These are phyloP conservation scores for Fusarium sublunatum DNA, from an alignment of 2,329 filamentous ascomycete genomes.

Conservation along the genomic window DNA sequence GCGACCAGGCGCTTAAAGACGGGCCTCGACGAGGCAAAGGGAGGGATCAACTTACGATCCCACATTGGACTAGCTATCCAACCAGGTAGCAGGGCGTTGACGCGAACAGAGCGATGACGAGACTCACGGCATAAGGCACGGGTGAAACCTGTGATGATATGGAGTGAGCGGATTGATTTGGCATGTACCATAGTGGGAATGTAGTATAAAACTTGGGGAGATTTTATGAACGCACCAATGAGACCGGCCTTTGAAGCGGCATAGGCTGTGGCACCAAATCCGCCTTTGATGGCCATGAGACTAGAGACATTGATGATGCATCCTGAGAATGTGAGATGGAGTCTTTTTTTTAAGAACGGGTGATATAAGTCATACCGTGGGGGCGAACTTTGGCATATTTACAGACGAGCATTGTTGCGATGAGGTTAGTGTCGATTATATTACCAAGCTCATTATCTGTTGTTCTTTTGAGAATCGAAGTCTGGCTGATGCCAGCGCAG, in stretches of 20 bases:
- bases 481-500: constrained; percentile 79
- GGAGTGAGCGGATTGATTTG: constrained; percentile 34
- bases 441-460: constrained; percentile 61
- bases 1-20: constrained; percentile 15
- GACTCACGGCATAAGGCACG: constrained; percentile 73
- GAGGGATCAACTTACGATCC: constrained; percentile 62
- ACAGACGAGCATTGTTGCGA: constrained; percentile 72
- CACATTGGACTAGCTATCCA: constrained; percentile 89
- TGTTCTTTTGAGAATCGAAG: constrained; percentile 70
- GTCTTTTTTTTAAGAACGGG: neutral
- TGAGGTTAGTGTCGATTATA: constrained; percentile 77
- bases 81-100: constrained; percentile 84
- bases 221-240: constrained; percentile 63
- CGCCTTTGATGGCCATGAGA: constrained; percentile 76
- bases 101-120: constrained; percentile 71
- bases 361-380: constrained; percentile 45
- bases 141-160: constrained; percentile 67
- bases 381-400: constrained; percentile 55
- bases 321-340: constrained; percentile 51
- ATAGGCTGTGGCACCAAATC: constrained; percentile 77
- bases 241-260: constrained; percentile 85
- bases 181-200: constrained; percentile 40
- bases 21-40: constrained; percentile 21
- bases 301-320: constrained; percentile 88
- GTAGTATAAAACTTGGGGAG: constrained; percentile 30